phyloP scores from a whole-genome alignment of 2,329 filamentous ascomycete species.

The Cytospora piceicola region DNA sequence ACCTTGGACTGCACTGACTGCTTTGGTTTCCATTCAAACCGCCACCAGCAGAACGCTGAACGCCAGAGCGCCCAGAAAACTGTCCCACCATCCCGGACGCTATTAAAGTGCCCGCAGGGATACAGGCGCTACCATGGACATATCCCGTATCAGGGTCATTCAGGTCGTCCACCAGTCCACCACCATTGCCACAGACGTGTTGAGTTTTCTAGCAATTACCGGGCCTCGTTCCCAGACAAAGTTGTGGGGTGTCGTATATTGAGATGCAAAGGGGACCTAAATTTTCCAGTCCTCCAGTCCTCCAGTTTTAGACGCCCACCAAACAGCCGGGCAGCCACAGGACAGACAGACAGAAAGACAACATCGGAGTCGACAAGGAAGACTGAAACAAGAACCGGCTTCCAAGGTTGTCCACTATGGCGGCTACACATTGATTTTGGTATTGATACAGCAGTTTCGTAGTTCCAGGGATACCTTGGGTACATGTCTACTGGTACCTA shows the following conservation, averaged over 20 bases:
- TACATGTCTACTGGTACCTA: too few relatives aligned
- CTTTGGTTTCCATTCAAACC: background rate
- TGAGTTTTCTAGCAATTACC: background rate
- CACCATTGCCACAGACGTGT: background rate
- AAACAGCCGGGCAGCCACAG: too few relatives aligned
- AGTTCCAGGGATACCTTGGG: background rate
- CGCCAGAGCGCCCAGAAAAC: too few relatives aligned
- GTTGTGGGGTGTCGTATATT: too few relatives aligned
- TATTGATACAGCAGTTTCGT: background rate
- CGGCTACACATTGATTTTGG: background rate
- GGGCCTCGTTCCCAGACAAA: background rate
- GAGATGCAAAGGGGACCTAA: too few relatives aligned
- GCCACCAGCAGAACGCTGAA: background rate
- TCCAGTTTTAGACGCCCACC: too few relatives aligned
- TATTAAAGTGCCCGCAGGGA: constrained; percentile 5
- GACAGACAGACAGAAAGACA: too few relatives aligned
- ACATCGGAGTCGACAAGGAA: background rate
- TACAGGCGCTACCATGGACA: background rate
- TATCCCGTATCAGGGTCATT: background rate
- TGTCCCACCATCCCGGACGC: constrained; percentile 14
- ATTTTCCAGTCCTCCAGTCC: too few relatives aligned
- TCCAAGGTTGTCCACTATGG: background rate
- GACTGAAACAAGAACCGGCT: background rate
- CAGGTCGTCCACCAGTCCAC: background rate
- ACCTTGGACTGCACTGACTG: too few relatives aligned